Evolutionary conservation across 2,329 filamentous ascomycete species (phyloP).

Genomic region (Phialophora tarda): DNA sequence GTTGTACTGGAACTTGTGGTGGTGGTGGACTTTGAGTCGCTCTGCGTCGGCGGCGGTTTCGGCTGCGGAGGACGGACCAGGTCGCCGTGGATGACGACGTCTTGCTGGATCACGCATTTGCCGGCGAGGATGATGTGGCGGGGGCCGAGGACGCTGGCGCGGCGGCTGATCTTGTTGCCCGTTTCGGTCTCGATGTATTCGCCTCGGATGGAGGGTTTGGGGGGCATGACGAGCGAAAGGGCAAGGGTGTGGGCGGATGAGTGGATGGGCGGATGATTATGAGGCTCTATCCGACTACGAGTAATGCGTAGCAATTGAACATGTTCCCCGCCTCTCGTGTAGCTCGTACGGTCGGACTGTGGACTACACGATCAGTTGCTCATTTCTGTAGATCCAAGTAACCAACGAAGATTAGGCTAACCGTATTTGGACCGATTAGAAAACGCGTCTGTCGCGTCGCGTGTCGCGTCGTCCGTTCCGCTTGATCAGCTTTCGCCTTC

Average conservation of each 20-base stretch:
- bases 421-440: neutral
- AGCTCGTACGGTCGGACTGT: neutral
- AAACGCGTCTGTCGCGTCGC: neutral
- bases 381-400: too few relatives aligned
- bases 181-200: constrained; percentile 99
- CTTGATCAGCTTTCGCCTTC: too few relatives aligned
- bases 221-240: constrained; percentile 64
- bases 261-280: too few relatives aligned
- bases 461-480: neutral
- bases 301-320: neutral
- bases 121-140: constrained; percentile 98
- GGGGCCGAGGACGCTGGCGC: constrained; percentile 88
- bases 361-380: too few relatives aligned
- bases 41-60: constrained; percentile 38
- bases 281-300: too few relatives aligned
- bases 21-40: constrained; percentile 45
- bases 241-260: neutral
- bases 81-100: constrained; percentile 92
- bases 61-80: constrained; percentile 68
- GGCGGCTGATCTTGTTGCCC: constrained; percentile 96
- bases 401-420: neutral
- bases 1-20: constrained; percentile 33
- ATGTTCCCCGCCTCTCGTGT: neutral
- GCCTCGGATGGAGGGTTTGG: constrained; percentile 73
- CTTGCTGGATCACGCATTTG: constrained; percentile 93